Percentiles rank a stretch among this genome's conserved stretches.
phyloP scores from a whole-genome alignment of 768 basidiomycete genomes.

The Tylopilus cervinicoccineus region DNA sequence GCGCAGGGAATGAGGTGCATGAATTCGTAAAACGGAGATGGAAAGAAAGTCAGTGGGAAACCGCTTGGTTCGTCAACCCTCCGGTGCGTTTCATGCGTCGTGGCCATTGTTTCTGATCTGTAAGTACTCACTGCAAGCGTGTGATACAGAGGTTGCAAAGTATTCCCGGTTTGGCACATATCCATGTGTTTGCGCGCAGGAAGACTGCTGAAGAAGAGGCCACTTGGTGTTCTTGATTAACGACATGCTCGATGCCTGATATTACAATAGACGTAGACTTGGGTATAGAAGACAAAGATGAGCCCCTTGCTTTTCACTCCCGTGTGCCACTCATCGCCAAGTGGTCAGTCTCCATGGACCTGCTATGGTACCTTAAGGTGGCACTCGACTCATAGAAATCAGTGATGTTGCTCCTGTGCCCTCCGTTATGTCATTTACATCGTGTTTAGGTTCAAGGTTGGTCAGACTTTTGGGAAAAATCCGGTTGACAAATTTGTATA shows the following conservation, averaged over 20 bases:
- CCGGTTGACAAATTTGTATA: too few species aligned
- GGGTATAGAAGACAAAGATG: conserved; percentile 7
- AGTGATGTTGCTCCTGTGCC: background rate
- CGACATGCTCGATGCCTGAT: background rate
- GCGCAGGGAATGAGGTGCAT: conserved; percentile 56
- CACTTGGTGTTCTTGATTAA: conserved; percentile 12
- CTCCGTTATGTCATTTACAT: too few species aligned
- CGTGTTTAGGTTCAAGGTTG: too few species aligned
- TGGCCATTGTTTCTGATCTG: background rate
- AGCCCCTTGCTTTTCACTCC: background rate
- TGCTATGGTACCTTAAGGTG: background rate
- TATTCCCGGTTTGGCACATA: conserved; percentile 74
- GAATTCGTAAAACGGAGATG: conserved; percentile 63
- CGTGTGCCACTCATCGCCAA: background rate
- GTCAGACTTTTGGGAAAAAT: too few species aligned
- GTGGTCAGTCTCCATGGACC: background rate
- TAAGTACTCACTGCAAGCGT: background rate
- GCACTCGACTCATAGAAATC: background rate
- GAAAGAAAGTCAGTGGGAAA: conserved; percentile 77
- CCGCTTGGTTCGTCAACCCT: conserved; percentile 90
- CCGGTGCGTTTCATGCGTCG: conserved; percentile 46
- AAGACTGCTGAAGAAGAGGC: conserved; percentile 34
- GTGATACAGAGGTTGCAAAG: conserved; percentile 68
- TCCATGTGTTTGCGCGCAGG: conserved; percentile 79
- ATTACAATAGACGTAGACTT: conserved; percentile 1